Evolutionary conservation across 2,329 filamentous ascomycete species (phyloP).

Genomic region (Lasiodiplodia sp.): DNA sequence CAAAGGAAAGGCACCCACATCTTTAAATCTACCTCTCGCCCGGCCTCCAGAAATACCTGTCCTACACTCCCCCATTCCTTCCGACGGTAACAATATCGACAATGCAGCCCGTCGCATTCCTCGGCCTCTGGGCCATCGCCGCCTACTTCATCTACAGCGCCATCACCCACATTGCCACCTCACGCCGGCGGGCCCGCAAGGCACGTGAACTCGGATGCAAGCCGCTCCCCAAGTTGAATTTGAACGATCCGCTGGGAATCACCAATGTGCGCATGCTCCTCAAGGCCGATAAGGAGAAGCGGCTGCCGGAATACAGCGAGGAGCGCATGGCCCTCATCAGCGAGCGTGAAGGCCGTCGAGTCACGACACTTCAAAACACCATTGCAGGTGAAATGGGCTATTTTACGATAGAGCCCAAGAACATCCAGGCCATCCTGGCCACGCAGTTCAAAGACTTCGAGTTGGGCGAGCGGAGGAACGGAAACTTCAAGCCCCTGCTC

Average conservation of each 20-base stretch:
- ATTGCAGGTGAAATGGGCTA: slow-evolving; percentile 46
- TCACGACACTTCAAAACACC: slow-evolving; percentile 44
- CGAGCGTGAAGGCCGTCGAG: slow-evolving; percentile 33
- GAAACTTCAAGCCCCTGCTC: slow-evolving; percentile 49
- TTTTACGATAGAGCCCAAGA: slow-evolving; percentile 56
- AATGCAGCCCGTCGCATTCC: slow-evolving; percentile 42
- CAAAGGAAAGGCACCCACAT: not conserved
- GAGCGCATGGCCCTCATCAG: slow-evolving; percentile 37
- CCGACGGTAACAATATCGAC: no score
- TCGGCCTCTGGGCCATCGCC: slow-evolving; percentile 38
- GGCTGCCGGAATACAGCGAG: slow-evolving; percentile 41
- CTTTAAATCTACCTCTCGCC: not conserved
- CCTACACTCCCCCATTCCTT: no score
- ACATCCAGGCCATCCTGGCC: slow-evolving; percentile 55
- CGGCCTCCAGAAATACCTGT: not conserved
- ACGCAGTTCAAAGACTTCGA: slow-evolving; percentile 57
- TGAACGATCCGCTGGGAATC: slow-evolving; percentile 61
- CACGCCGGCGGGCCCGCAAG: slow-evolving; percentile 47
- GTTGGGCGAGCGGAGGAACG: slow-evolving; percentile 44
- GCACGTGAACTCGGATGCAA: slow-evolving; percentile 55
- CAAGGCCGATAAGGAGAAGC: slow-evolving; percentile 45
- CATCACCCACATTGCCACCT: slow-evolving; percentile 41
- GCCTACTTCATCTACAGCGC: slow-evolving; percentile 45
- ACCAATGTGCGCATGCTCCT: slow-evolving; percentile 56
- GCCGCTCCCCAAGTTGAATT: slow-evolving; percentile 51